Base-by-base conservation (phyloP, 495 filamentous ascomycete species). In the Cercophora sp. region DNA sequence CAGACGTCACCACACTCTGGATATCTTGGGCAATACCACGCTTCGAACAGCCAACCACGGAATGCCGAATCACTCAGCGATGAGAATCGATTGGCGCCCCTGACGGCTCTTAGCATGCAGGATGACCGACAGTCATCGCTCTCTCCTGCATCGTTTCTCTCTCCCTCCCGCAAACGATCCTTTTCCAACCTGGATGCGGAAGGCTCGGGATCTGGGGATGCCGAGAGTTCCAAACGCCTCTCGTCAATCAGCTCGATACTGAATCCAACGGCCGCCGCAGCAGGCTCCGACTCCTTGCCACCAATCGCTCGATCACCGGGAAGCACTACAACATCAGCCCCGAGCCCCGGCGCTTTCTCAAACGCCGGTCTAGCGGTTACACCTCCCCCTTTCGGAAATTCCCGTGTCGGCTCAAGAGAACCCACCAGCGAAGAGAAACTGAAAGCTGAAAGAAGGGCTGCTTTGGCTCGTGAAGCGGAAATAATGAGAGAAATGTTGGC, bases 241-340 rank as follows among this genome's bases (percentile, higher is more conserved):
- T 86, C 83, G 42, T 90, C 86, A 1, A 93, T 93, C 42, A 89
- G 83, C 26, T 89, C 87, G 2, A 86, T 94, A 37, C 70, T 94
- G 23, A 92, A 92, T 53, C 83, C 82, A n/a, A 54, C 73, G 8
- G 60, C 57, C 16, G 47, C 52, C 10, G 65, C 53, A 37, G 56
- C 56, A 1, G 55, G 23, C 10, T 13, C 29, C 2, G 57, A 66
- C n/a, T 61, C 64, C 8, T 42, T 58, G 25, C 32, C 65, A 59
- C 63, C 64, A 23, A 52, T 62, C n/a, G 34, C 64, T 15, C 66
- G 56, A 41, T 70, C 69, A n/a, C 70, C 73, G 6, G 63, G 55
- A 13, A 66, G 61, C 45, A 65, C 64, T 24, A 35, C 63, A 4
- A 39, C 61, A 19, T 63, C 61, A 25, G 60, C 62, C 2, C 70